These are phyloP conservation scores for Cyclanthera cordifolia DNA, from an alignment of 306 rosid genomes.

Conservation along the genomic window DNA sequence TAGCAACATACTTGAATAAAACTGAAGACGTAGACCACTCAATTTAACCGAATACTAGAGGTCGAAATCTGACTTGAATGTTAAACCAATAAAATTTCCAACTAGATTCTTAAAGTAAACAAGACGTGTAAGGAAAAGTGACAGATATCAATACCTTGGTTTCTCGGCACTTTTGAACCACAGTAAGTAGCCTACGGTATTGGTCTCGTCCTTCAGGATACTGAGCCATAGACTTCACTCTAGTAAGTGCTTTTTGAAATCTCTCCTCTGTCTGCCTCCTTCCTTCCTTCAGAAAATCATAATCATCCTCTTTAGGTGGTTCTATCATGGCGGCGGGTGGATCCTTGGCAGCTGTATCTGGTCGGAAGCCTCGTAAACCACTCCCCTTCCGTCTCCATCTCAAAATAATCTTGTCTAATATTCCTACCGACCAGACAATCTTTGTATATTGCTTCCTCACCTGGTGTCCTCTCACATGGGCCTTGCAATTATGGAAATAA, in stretches of 20 bases:
- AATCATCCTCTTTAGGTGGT: conserved; percentile 48
- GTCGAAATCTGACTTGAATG: neutral
- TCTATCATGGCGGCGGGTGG: conserved; percentile 18
- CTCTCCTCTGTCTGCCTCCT: conserved; percentile 78
- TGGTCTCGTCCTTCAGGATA: conserved; percentile 91
- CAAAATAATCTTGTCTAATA: conserved; percentile 69
- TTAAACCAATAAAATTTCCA: neutral
- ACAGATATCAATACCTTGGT: conserved; percentile 42
- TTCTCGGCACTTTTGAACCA: conserved; percentile 62
- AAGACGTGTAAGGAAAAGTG: neutral
- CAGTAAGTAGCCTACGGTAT: conserved; percentile 72
- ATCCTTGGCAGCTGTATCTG: conserved; percentile 36
- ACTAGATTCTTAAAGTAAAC: neutral
- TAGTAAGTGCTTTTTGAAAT: conserved; percentile 70
- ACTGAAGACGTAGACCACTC: neutral
- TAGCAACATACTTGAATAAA: conserved; percentile 1
- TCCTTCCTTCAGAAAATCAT: conserved; percentile 79
- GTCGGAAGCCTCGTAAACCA: conserved; percentile 75
- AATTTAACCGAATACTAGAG: neutral
- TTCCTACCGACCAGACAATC: conserved; percentile 76
- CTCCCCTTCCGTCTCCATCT: conserved; percentile 93
- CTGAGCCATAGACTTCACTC: conserved; percentile 92
- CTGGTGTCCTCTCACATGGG: conserved; percentile 91
- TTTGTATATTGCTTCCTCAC: conserved; percentile 69
- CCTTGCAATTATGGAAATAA: conserved; percentile 36